Conservation (phyloP, 2,329 filamentous ascomycete species). For the Paracoccidioides brasiliensis region DNA sequence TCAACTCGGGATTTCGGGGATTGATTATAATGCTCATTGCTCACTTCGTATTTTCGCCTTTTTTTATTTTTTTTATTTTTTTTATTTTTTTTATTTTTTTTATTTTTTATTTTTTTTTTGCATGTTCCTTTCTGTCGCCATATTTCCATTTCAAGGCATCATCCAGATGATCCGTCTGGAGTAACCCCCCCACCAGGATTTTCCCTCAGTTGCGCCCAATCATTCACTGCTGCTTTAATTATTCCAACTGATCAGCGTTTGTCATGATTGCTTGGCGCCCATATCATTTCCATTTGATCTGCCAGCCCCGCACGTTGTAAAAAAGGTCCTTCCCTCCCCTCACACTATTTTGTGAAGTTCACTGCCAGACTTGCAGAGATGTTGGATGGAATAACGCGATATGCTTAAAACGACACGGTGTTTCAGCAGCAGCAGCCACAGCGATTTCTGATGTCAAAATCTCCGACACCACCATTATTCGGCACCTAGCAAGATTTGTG, state of each 20-base stretch:
- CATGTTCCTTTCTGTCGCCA: not conserved
- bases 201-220: not conserved
- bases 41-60: not conserved
- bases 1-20: slow-evolving; percentile 2
- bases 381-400: too few relatives aligned
- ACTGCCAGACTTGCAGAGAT: too few relatives aligned
- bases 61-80: not conserved
- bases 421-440: too few relatives aligned
- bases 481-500: too few relatives aligned
- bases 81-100: not conserved
- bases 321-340: not conserved
- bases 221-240: not conserved
- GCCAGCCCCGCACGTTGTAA: not conserved
- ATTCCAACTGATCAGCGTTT: not conserved
- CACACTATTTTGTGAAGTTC: too few relatives aligned
- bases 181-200: not conserved
- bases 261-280: not conserved
- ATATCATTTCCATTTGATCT: not conserved
- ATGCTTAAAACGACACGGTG: too few relatives aligned
- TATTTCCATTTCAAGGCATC: not conserved
- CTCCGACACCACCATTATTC: too few relatives aligned
- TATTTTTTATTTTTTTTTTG: not conserved
- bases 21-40: not conserved
- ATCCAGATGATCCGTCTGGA: not conserved
- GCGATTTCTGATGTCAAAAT: too few relatives aligned